Conservation (phyloP, 2,329 filamentous ascomycete genomes). For the Podosphaera aphanis region DNA sequence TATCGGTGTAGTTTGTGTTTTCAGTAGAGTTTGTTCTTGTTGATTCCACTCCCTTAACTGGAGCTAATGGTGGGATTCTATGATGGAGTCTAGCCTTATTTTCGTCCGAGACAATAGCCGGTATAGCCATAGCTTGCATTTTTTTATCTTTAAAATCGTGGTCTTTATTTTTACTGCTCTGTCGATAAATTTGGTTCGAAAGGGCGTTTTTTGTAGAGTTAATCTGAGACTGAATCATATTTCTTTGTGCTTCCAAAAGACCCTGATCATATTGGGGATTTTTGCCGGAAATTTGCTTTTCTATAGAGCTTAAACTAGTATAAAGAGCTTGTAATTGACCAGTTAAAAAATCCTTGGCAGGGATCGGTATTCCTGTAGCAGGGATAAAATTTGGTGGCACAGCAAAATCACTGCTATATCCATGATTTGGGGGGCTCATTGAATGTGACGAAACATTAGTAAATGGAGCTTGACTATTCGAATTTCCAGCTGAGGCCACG, state of each 20-base stretch:
- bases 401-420: conserved; percentile 2
- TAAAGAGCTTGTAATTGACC: conserved; percentile 19
- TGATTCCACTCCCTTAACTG: neutral
- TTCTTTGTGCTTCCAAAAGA: conserved; percentile 22
- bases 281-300: conserved; percentile 37
- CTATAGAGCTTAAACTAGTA: conserved; percentile 28
- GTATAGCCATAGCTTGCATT: neutral
- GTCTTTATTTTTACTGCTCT: neutral
- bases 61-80: too few species aligned
- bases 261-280: conserved; percentile 37
- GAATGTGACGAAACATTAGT: conserved; percentile 7
- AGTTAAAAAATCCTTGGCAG: conserved; percentile 7
- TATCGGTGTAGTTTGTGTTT: neutral
- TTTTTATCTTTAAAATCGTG: neutral
- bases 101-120: neutral
- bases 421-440: conserved; percentile 5
- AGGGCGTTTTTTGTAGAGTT: conserved; percentile 6
- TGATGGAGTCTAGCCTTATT: too few species aligned
- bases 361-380: conserved; percentile 2
- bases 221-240: conserved; percentile 19
- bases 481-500: conserved; percentile 2
- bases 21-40: neutral
- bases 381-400: conserved; percentile 4
- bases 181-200: neutral
- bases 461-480: conserved; percentile 5